Evolutionary conservation across 306 rosid genomes (phyloP).

Genomic region (Sesbania bispinosa): DNA sequence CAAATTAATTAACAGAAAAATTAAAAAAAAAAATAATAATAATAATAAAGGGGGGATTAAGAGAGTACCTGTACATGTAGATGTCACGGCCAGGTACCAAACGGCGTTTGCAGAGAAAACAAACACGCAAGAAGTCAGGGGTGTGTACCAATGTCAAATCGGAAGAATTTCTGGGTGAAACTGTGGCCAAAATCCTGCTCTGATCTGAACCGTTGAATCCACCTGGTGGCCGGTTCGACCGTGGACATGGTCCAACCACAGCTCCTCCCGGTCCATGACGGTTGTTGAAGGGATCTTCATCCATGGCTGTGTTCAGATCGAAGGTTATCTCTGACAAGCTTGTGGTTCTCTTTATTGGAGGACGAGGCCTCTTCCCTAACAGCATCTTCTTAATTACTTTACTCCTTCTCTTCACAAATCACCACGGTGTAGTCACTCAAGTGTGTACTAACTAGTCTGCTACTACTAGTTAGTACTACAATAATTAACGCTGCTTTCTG

Average conservation of each 20-base stretch:
- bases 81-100: slow-evolving; percentile 76
- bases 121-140: slow-evolving; percentile 60
- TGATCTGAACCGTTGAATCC: slow-evolving; percentile 38
- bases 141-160: slow-evolving; percentile 40
- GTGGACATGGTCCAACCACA: neutral
- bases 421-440: too few relatives aligned
- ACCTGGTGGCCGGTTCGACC: neutral
- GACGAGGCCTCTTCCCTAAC: slow-evolving; percentile 83
- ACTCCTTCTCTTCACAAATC: neutral
- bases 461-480: too few relatives aligned
- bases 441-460: too few relatives aligned
- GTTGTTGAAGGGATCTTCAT: slow-evolving; percentile 30
- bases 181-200: slow-evolving; percentile 22
- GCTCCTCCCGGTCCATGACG: neutral
- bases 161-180: slow-evolving; percentile 45
- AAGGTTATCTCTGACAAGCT: slow-evolving; percentile 78
- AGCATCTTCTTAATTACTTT: slow-evolving; percentile 38
- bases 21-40: neutral
- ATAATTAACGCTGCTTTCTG: too few relatives aligned
- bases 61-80: slow-evolving; percentile 77
- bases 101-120: slow-evolving; percentile 74
- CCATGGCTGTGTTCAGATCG: slow-evolving; percentile 49
- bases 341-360: slow-evolving; percentile 76
- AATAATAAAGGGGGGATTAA: too few relatives aligned
- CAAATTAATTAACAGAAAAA: neutral